A percentile compares a stretch with the other conserved stretches of the same genome.
Conservation (phyloP, 148 eudicot genomes). For the Agrostemma githago region DNA sequence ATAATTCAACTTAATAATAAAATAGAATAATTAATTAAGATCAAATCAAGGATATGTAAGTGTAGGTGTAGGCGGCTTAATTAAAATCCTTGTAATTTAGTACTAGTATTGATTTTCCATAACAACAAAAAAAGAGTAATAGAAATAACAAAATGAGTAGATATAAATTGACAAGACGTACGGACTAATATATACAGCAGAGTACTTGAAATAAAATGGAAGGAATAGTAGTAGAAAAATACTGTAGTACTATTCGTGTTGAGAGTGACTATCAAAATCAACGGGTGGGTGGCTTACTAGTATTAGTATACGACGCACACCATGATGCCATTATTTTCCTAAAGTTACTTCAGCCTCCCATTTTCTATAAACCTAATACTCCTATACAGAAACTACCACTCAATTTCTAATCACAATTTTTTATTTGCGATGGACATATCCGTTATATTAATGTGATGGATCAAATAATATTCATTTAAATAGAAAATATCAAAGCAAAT, state of each 20-base stretch:
- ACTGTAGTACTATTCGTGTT: background rate
- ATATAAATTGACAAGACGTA: background rate
- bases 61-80: background rate
- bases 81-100: background rate
- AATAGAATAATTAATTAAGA: no score
- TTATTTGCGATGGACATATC: no score
- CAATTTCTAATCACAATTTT: no score
- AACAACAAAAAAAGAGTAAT: background rate
- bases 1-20: no score
- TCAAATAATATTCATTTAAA: no score
- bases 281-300: background rate
- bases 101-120: background rate
- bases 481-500: no score
- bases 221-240: background rate
- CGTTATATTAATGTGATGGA: no score
- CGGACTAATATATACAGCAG: background rate
- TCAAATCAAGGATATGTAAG: background rate
- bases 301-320: background rate
- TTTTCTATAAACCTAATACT: background rate
- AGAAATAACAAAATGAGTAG: background rate
- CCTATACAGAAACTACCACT: no score
- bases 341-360: constrained; percentile 24
- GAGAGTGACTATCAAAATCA: background rate
- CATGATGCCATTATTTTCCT: constrained; percentile 13
- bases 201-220: background rate